Conservation (phyloP, 1,139 yeast genomes). For the Hemisphaericaspora xylanilytica region DNA sequence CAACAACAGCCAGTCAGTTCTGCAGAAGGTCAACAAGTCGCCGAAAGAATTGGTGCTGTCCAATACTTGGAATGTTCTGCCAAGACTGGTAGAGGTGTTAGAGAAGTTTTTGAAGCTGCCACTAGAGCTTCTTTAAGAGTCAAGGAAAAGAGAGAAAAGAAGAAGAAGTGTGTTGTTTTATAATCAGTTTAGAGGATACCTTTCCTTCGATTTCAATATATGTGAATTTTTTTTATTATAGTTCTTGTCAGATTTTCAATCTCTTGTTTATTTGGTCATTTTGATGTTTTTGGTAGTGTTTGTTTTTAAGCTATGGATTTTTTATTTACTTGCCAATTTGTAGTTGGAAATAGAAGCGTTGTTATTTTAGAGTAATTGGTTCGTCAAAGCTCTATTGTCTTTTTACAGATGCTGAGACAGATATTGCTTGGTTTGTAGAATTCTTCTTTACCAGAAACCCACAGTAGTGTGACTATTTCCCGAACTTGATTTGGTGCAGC, state of each 20-base stretch:
- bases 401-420: too few relatives aligned
- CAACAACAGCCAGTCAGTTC: conserved; percentile 75
- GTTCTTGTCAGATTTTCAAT: conserved; percentile 1
- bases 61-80: conserved; percentile 93
- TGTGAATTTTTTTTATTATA: background rate
- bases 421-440: too few relatives aligned
- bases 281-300: background rate
- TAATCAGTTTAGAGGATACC: conserved; percentile 23
- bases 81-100: conserved; percentile 84
- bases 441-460: too few relatives aligned
- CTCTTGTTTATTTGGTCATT: conserved; percentile 6
- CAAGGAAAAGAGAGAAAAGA: conserved; percentile 55
- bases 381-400: too few relatives aligned
- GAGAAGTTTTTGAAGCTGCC: conserved; percentile 89
- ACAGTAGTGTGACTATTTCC: too few relatives aligned
- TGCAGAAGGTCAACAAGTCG: conserved; percentile 80
- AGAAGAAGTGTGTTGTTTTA: conserved; percentile 59
- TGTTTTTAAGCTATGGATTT: conserved; percentile 3
- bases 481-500: too few relatives aligned
- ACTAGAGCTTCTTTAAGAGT: conserved; percentile 81
- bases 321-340: background rate
- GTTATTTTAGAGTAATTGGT: too few relatives aligned
- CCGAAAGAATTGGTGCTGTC: conserved; percentile 83
- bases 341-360: background rate
- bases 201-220: conserved; percentile 1